Base-by-base conservation (phyloP, 345 rosid species). In the Eucalyptus marginata region DNA sequence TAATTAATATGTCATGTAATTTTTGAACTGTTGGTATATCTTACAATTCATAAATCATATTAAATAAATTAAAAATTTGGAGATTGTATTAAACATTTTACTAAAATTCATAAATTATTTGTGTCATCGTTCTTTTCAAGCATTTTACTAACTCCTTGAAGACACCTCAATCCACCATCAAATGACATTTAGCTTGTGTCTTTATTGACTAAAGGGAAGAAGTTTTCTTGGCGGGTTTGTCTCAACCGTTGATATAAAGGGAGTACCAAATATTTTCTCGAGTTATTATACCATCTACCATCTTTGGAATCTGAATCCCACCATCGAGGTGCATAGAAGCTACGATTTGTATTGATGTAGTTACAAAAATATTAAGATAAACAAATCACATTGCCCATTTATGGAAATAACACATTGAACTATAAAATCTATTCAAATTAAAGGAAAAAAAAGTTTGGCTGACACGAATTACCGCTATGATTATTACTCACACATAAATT, bases 51-150 rank as follows among this genome's bases (percentile, higher is more conserved):
- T 54, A 22, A 0, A 54, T 0, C 27, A 54, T 1, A 54, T 20
- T 54, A 18, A 54, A 54, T 0, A 22, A 18, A 54, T 54, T 20
- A 54, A 54, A 54, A 54, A 2, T 7, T 54, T 0, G 4, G 1
- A 3, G 2, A 54, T 0, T 2, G 1, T 0, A 54, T 20, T 54
- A 0, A 54, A 54, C 4, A 22, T 20, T 54, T 54, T 20, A 1
- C 7, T 22, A 54, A 54, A 54, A 54, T 8, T 8, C 2, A 2
- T n/a, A n/a, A n/a, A n/a, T 18, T 20, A 54, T 20, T 54, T 54
- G 25, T 22, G 27, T 54, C 10, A 8, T 54, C 10, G 8, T 54
- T 22, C 25, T 18, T 54, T 56, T 56, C 3, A 24, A 56, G 31
- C 68, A 62, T 62, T 27, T 62, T 11, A 27, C 8, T 27, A 62